These are phyloP conservation scores for Tetrapisispora namnaoensis DNA, from an alignment of 805 yeast genomes.

Conservation along the genomic window DNA sequence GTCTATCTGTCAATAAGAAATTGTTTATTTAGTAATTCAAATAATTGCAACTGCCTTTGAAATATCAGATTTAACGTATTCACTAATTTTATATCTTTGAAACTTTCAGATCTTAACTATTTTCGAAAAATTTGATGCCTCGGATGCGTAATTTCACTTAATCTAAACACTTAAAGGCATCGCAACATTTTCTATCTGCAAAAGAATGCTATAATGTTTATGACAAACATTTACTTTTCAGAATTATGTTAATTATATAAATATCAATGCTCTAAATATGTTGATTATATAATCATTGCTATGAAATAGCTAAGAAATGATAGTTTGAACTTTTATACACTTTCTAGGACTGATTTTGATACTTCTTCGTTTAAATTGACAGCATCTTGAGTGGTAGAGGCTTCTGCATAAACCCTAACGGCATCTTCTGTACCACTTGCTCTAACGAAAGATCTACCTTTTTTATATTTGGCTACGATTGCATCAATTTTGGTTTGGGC, in stretches of 20 bases:
- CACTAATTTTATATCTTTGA: no score
- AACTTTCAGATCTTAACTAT: neutral
- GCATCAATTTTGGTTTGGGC: constrained; percentile 65
- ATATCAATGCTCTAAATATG: no score
- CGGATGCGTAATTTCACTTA: neutral
- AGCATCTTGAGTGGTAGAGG: constrained; percentile 43
- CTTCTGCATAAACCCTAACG: constrained; percentile 91
- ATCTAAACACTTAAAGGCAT: no score
- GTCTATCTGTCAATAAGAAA: no score
- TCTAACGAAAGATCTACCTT: constrained; percentile 85
- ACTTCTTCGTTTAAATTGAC: constrained; percentile 37
- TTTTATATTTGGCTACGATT: constrained; percentile 42
- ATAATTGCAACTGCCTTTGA: no score
- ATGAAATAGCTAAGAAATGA: no score
- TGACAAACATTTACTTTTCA: no score
- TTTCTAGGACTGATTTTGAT: constrained; percentile 27
- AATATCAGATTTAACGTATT: neutral
- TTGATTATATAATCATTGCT: neutral
- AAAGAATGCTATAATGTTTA: no score
- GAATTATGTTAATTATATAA: neutral
- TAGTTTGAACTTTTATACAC: neutral
- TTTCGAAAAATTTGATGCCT: neutral
- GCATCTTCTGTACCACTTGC: constrained; percentile 98
- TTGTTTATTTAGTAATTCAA: no score
- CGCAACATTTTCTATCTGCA: no score